Percentiles rank a stretch among this genome's conserved stretches.
These are phyloP conservation scores for Edaphochlamys debaryana DNA, from an alignment of 139 green algal genomes.

Conservation along the genomic window DNA sequence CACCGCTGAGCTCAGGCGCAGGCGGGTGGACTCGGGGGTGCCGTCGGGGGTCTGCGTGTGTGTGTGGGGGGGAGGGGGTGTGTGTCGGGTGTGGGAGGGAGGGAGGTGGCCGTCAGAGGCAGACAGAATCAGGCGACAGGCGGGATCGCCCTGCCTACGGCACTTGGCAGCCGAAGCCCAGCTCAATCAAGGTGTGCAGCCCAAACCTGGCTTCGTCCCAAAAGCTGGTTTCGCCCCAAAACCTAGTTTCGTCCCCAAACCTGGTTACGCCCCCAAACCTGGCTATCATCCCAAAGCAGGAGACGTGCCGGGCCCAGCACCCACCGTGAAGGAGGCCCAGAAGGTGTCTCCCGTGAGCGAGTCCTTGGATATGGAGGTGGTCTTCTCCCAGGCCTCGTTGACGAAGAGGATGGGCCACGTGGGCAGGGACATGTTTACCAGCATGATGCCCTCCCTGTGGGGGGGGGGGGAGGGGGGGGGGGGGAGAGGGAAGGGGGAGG, in stretches of 20 bases:
- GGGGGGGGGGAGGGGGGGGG: neutral
- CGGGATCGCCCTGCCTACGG: too few species aligned
- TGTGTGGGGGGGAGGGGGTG: neutral
- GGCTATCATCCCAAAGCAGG: too few species aligned
- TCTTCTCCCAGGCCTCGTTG: conserved; percentile 79
- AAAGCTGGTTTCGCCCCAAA: too few species aligned
- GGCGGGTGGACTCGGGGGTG: conserved; percentile 6
- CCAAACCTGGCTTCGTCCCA: too few species aligned
- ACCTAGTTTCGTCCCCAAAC: too few species aligned
- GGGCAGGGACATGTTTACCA: conserved; percentile 68
- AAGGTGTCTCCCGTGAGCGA: conserved; percentile 44
- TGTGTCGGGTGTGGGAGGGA: neutral
- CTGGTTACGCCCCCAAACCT: too few species aligned
- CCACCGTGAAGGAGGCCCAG: conserved; percentile 61
- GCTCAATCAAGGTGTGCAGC: too few species aligned
- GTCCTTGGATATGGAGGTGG: conserved; percentile 44
- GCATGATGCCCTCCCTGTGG: conserved; percentile 80
- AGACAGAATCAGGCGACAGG: too few species aligned
- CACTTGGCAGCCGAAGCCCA: too few species aligned
- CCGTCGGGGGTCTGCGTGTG: conserved; percentile 17
- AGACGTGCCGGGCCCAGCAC: too few species aligned
- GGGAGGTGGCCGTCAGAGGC: neutral
- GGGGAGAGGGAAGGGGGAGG: neutral
- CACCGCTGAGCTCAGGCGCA: conserved; percentile 26
- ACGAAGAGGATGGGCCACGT: conserved; percentile 78